Evolutionary conservation across 129 eudicot species (phyloP), one percentile per base, ranked within the genome.

Genomic region (Cynara cardunculus): DNA sequence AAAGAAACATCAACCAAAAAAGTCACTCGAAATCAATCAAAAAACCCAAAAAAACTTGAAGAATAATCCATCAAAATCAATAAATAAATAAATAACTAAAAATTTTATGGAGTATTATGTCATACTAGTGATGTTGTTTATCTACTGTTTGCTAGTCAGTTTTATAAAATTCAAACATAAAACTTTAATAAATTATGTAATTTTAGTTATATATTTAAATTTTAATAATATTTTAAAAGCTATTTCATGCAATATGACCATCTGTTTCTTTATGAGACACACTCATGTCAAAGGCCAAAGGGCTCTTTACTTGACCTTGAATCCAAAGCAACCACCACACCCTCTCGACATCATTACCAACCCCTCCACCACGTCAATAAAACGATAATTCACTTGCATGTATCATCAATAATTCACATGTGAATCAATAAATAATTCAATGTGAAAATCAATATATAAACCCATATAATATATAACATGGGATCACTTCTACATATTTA

Each of bases 301-400:
- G 70, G 66, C 76, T 46, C 18, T 49, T 75, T 69, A 77, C 85
- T 68, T 75, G 19, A 75, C 31, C 75, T 75, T 82, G 19, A 68
- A 75, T 82, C 46, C 11, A 75, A 82, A 75, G 85, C 85, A 82
- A 81, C 1, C 30, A 32, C 5, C 44, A 30, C 76, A 49, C 41
- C 4, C 6, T 3, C 53, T 44, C 41, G 21, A 19, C 79, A 39
- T 73, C 34, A 72, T 18, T 56, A 56, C 65, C 22, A 56, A 19
- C 59, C 56, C n/a, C 13, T 3, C 6, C 32, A 26, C 49, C 72
- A 61, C 11, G 28, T 71, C 26, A 31, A 25, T 59, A 62, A 73
- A 73, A 66, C n/a, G n/a, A n/a, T n/a, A n/a, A n/a, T n/a, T n/a
- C n/a, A n/a, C n/a, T n/a, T n/a, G n/a, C n/a, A n/a, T n/a, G n/a